phyloP scores from a whole-genome alignment of 2,329 filamentous ascomycete genomes.

The Aspergillus sp. region DNA sequence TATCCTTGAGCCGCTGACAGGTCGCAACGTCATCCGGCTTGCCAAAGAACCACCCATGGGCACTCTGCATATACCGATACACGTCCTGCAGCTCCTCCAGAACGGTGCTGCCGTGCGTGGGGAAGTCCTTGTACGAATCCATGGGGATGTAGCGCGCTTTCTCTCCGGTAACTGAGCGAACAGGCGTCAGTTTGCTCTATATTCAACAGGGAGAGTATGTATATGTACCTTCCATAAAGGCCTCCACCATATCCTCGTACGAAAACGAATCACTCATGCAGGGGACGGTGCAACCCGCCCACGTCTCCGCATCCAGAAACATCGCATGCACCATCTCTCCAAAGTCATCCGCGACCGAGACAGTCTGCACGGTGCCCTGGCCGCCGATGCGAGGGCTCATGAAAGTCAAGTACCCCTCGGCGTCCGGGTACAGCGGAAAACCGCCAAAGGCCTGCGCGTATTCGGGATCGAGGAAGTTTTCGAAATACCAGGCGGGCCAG shows the following conservation, averaged over 20 bases:
- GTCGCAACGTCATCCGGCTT: constrained; percentile 2
- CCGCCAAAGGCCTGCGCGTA: constrained; percentile 10
- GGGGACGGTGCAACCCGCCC: not conserved
- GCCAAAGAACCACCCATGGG: constrained; percentile 2
- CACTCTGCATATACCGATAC: not conserved
- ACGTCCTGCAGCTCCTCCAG: constrained; percentile 2
- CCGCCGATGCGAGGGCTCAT: not conserved
- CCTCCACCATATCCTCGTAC: no score
- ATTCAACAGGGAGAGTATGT: no score
- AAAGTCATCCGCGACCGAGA: constrained; percentile 8
- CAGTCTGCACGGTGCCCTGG: not conserved
- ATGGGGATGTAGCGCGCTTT: no score
- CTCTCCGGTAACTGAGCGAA: no score
- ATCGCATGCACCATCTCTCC: constrained; percentile 9
- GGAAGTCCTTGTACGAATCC: no score
- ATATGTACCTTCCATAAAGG: no score
- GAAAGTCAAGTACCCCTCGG: no score
- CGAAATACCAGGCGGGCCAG: constrained; percentile 8
- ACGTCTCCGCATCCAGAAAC: constrained; percentile 1
- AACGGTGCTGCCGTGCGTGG: no score
- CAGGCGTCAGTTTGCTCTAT: no score
- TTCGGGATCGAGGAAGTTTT: constrained; percentile 7
- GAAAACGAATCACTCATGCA: no score
- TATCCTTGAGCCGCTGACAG: constrained; percentile 1
- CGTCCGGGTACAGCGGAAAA: constrained; percentile 1